Evolutionary conservation across 2,329 filamentous ascomycete species (phyloP).

Genomic region (Bipolaris cookei): DNA sequence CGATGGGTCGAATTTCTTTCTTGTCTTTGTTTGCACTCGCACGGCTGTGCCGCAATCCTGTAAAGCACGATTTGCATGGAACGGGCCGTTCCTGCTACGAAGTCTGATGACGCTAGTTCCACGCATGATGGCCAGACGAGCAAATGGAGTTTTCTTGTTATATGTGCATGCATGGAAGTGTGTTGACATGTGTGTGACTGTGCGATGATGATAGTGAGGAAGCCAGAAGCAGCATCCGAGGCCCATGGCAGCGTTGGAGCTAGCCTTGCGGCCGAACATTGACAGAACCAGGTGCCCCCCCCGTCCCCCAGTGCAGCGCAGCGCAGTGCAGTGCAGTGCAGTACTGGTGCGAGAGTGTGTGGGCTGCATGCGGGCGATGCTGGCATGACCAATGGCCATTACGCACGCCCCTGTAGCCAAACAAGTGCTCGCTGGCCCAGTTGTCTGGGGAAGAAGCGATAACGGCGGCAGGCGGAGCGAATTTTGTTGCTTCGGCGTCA

Average conservation of each 20-base stretch:
- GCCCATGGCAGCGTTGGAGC: background rate
- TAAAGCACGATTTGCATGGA: conserved; percentile 22
- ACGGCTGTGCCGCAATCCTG: conserved; percentile 33
- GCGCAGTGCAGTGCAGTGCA: too few species aligned
- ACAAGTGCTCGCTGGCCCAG: conserved; percentile 6
- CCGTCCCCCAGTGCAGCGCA: too few species aligned
- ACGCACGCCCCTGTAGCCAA: background rate
- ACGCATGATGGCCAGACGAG: conserved; percentile 39
- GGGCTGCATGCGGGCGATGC: background rate
- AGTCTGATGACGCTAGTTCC: conserved; percentile 31
- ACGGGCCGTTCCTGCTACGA: conserved; percentile 30
- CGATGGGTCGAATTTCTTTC: conserved; percentile 43
- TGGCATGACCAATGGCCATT: conserved; percentile 3
- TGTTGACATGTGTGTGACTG: background rate
- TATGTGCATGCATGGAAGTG: background rate
- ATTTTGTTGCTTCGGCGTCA: conserved; percentile 41
- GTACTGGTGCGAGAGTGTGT: background rate
- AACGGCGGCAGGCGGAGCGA: conserved; percentile 26
- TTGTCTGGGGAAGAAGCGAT: conserved; percentile 19
- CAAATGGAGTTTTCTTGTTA: conserved; percentile 43
- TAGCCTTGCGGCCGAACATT: background rate
- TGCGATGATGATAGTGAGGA: background rate
- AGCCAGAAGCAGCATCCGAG: background rate
- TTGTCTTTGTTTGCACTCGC: conserved; percentile 48
- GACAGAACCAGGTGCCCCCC: background rate